phyloP scores from a whole-genome alignment of 2,329 filamentous ascomycete genomes.

The Tolypocladium nubicola region DNA sequence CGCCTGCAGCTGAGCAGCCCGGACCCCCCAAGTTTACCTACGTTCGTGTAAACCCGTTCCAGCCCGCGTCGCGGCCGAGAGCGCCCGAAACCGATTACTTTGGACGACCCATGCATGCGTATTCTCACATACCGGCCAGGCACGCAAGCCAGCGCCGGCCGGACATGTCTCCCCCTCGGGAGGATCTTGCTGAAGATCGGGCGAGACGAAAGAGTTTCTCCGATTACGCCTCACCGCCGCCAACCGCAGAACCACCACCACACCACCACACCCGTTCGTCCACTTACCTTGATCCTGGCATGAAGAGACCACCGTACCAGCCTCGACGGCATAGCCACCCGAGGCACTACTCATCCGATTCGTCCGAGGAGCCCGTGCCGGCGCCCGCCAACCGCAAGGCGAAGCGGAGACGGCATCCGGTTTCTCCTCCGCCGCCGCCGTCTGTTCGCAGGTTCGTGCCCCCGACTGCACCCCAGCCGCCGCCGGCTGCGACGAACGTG shows the following conservation, averaged over 20 bases:
- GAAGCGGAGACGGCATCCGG: slow-evolving; percentile 14
- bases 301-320: slow-evolving; percentile 16
- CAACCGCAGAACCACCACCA: slow-evolving; percentile 17
- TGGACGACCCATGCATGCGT: slow-evolving; percentile 23
- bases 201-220: slow-evolving; percentile 39
- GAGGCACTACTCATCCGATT: slow-evolving; percentile 27
- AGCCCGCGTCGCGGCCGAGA: slow-evolving; percentile 14
- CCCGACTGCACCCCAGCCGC: slow-evolving; percentile 15
- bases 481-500: slow-evolving; percentile 13
- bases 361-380: slow-evolving; percentile 27
- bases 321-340: slow-evolving; percentile 40
- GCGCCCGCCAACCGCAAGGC: slow-evolving; percentile 9
- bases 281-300: slow-evolving; percentile 23
- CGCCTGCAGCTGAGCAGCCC: slow-evolving; percentile 16
- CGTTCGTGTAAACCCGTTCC: slow-evolving; percentile 19
- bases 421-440: slow-evolving; percentile 17
- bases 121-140: slow-evolving; percentile 30
- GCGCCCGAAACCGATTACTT: slow-evolving; percentile 21
- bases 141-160: slow-evolving; percentile 18
- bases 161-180: slow-evolving; percentile 23
- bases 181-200: slow-evolving; percentile 29
- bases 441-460: slow-evolving; percentile 23
- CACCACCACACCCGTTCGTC: slow-evolving; percentile 15
- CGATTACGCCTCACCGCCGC: slow-evolving; percentile 32
- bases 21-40: slow-evolving; percentile 26